A percentile compares a stretch with the other conserved stretches of the same genome.
phyloP scores from a whole-genome alignment of 169 alveolate genomes.

The Toxoplasma gondii region DNA sequence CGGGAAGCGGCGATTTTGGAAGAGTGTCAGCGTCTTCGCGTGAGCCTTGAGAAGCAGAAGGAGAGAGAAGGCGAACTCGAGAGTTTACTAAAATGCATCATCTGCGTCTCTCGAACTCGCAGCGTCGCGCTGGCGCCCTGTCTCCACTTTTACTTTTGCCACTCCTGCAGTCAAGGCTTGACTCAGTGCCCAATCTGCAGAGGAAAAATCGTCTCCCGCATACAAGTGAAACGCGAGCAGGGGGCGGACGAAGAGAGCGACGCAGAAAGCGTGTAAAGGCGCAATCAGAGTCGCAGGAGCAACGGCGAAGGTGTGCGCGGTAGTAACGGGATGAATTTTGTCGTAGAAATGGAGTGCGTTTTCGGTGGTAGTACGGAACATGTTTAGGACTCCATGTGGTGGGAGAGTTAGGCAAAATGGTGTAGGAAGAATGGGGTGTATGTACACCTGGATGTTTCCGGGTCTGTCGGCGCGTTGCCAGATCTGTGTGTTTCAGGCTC shows the following conservation, averaged over 20 bases:
- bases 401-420: too few species aligned
- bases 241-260: not conserved
- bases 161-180: constrained; percentile 2
- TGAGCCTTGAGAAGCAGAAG: not conserved
- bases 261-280: not conserved
- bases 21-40: constrained; percentile 4
- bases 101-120: constrained; percentile 16
- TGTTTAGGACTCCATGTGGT: too few species aligned
- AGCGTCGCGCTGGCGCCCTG: constrained; percentile 14
- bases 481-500: too few species aligned
- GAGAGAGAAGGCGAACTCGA: constrained; percentile 1
- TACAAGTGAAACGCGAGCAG: not conserved
- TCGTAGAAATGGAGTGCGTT: too few species aligned
- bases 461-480: too few species aligned
- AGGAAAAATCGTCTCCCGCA: not conserved
- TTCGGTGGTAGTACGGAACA: too few species aligned
- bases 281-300: not conserved
- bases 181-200: constrained; percentile 20
- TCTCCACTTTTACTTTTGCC: constrained; percentile 9
- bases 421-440: too few species aligned
- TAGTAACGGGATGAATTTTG: not conserved
- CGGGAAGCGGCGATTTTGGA: not conserved
- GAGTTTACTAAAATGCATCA: constrained; percentile 4
- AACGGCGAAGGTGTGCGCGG: not conserved
- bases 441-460: too few species aligned